These are phyloP conservation scores for Candida namnaoensis DNA, from an alignment of 805 yeast genomes.

Conservation along the genomic window DNA sequence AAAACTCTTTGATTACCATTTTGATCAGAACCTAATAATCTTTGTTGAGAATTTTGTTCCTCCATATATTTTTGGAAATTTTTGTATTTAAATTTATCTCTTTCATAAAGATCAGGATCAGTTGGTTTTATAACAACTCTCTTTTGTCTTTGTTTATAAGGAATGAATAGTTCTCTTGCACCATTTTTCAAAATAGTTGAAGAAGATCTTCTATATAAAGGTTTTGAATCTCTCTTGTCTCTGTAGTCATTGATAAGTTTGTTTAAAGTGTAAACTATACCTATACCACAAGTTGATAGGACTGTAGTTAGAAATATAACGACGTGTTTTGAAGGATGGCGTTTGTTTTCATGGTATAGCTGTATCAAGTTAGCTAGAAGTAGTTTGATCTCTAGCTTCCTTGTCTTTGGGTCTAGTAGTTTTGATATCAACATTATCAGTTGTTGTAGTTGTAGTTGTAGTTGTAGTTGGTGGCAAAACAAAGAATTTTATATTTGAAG, in stretches of 20 bases:
- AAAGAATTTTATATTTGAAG: no score
- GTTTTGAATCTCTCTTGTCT: constrained; percentile 18
- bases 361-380: constrained; percentile 13
- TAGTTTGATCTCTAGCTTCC: constrained; percentile 14
- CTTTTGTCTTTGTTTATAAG: constrained; percentile 18
- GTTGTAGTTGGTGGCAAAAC: no score
- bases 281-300: constrained; percentile 13
- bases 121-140: constrained; percentile 18
- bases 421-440: constrained; percentile 4
- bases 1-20: constrained; percentile 14
- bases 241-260: constrained; percentile 17
- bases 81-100: constrained; percentile 17
- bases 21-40: no score
- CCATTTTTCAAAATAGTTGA: constrained; percentile 20
- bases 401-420: constrained; percentile 8
- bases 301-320: constrained; percentile 16
- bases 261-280: constrained; percentile 12
- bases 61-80: constrained; percentile 17
- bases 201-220: constrained; percentile 18
- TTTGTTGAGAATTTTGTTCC: constrained; percentile 7
- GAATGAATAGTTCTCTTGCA: constrained; percentile 20
- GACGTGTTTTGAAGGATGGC: constrained; percentile 19
- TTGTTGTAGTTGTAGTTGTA: no score
- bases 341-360: constrained; percentile 16
- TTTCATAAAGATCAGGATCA: constrained; percentile 18